phyloP scores from a whole-genome alignment of 495 filamentous ascomycete species.

The Delitschia confertaspora region DNA sequence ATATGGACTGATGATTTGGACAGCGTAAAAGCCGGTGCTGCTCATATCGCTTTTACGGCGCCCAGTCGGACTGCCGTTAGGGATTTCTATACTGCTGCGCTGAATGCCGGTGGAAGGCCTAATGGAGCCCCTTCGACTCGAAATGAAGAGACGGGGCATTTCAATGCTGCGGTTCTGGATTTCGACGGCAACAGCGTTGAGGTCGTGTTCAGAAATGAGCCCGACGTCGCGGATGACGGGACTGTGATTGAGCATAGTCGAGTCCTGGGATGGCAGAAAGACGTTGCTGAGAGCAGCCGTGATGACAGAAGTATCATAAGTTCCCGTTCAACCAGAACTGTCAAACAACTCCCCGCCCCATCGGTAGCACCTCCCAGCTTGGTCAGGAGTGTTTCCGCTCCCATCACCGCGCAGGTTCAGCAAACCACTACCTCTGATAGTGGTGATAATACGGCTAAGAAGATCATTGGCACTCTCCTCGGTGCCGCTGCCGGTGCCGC shows the following conservation, averaged over 20 bases:
- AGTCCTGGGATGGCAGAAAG: conserved; percentile 32
- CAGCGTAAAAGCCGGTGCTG: conserved; percentile 43
- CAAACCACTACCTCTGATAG: conserved; percentile 28
- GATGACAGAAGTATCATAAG: conserved; percentile 28
- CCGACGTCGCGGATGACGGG: conserved; percentile 21
- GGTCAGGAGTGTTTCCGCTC: conserved; percentile 24
- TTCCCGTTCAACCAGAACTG: conserved; percentile 10
- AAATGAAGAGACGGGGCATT: conserved; percentile 45
- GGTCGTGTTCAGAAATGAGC: conserved; percentile 43
- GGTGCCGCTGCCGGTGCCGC: conserved; percentile 70
- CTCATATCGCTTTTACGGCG: conserved; percentile 52
- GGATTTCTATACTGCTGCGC: conserved; percentile 50
- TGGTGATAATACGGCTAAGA: conserved; percentile 43
- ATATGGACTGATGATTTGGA: conserved; percentile 5
- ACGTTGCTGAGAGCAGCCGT: conserved; percentile 21
- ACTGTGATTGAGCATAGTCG: conserved; percentile 27
- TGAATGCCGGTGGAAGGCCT: conserved; percentile 50
- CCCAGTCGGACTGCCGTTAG: conserved; percentile 45
- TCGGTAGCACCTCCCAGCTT: conserved; percentile 12
- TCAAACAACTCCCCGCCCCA: conserved; percentile 11
- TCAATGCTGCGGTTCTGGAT: conserved; percentile 54
- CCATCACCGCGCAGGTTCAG: conserved; percentile 11
- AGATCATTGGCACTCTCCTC: conserved; percentile 64
- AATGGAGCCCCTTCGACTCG: conserved; percentile 48
- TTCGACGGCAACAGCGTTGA: conserved; percentile 54